phyloP scores from a whole-genome alignment of 805 yeast genomes.

The Deakozyma indianensis region DNA sequence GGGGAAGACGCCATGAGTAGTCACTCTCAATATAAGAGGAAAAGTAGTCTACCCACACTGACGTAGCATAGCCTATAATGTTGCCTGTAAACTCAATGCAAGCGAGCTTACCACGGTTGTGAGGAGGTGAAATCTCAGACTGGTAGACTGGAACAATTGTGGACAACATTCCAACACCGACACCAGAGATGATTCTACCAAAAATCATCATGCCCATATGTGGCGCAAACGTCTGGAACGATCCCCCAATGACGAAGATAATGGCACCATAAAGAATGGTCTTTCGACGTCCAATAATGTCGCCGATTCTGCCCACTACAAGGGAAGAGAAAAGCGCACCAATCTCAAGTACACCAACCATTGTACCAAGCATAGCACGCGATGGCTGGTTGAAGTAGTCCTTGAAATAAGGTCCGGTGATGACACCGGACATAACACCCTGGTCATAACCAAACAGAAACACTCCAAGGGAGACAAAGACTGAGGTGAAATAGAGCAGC shows the following conservation, averaged over 20 bases:
- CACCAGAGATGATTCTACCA: conserved; percentile 66
- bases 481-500: conserved; percentile 26
- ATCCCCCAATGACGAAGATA: conserved; percentile 67
- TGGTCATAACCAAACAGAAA: conserved; percentile 72
- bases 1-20: conserved; percentile 66
- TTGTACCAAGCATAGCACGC: conserved; percentile 63
- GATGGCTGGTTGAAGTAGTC: conserved; percentile 60
- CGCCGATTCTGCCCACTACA: conserved; percentile 65
- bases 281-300: conserved; percentile 60
- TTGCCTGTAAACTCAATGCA: conserved; percentile 84
- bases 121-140: conserved; percentile 77
- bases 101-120: conserved; percentile 71
- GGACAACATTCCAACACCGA: conserved; percentile 77
- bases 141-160: conserved; percentile 82
- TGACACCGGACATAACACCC: conserved; percentile 81
- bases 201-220: conserved; percentile 43
- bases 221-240: conserved; percentile 48
- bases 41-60: conserved; percentile 78
- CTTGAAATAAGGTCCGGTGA: conserved; percentile 59
- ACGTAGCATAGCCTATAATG: conserved; percentile 62
- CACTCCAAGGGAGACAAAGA: conserved; percentile 33
- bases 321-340: conserved; percentile 77
- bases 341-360: conserved; percentile 77
- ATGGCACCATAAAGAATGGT: conserved; percentile 72
- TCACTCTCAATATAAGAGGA: conserved; percentile 51